Conservation (phyloP, 2,329 filamentous ascomycete species). For the Colletotrichum falcatum region DNA sequence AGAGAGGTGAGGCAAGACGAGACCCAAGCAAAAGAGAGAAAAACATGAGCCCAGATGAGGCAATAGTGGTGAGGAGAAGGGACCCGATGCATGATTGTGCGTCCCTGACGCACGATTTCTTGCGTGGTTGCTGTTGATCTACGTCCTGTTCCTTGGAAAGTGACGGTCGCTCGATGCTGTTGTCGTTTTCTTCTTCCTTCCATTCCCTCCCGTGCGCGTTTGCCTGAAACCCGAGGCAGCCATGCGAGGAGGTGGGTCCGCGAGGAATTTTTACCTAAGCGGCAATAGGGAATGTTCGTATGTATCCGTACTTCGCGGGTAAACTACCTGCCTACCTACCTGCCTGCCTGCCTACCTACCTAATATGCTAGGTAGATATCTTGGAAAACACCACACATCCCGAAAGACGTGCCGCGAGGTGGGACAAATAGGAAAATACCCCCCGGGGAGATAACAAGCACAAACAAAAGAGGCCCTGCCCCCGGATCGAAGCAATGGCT, state of each 20-base stretch:
- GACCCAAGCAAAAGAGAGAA: not conserved
- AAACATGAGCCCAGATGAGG: slow-evolving; percentile 10
- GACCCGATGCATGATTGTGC: slow-evolving; percentile 6
- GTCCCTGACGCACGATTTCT: slow-evolving; percentile 16
- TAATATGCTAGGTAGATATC: no score
- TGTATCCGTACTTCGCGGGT: no score
- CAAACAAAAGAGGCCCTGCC: not conserved
- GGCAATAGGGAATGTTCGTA: not conserved
- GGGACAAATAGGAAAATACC: not conserved
- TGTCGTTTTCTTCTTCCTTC: not conserved
- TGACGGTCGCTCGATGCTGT: not conserved
- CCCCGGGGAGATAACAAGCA: not conserved
- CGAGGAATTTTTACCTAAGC: not conserved
- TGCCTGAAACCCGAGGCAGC: not conserved
- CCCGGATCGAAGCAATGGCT: not conserved
- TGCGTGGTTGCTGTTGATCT: slow-evolving; percentile 25
- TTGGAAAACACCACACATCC: not conserved
- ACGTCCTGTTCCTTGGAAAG: slow-evolving; percentile 16
- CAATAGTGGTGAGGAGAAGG: slow-evolving; percentile 24
- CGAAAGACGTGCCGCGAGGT: not conserved
- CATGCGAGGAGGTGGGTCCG: not conserved
- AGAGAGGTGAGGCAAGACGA: not conserved
- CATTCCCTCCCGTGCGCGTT: not conserved
- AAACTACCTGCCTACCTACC: no score
- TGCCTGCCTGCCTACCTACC: no score